A percentile compares a stretch with the other conserved stretches of the same genome.
Conservation (phyloP, 805 yeast genomes). For the Wickerhamomyces silvicola region DNA sequence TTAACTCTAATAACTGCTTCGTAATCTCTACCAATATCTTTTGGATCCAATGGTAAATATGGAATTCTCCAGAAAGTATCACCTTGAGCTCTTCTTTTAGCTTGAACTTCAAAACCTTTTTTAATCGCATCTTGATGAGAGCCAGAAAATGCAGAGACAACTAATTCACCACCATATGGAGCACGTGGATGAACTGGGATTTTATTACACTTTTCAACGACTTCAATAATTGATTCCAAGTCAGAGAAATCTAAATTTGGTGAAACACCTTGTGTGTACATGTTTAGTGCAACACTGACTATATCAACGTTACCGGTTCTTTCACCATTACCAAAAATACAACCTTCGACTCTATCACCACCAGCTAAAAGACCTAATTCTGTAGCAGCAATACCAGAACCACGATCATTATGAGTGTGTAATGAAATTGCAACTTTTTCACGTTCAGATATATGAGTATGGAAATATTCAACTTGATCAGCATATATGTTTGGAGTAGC, state of each 20-base stretch:
- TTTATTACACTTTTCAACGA: constrained; percentile 72
- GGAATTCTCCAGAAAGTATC: constrained; percentile 61
- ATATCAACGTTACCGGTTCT: constrained; percentile 81
- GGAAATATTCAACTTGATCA: constrained; percentile 73
- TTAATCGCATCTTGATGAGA: constrained; percentile 68
- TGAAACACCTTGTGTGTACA: constrained; percentile 72
- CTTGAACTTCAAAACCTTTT: constrained; percentile 55
- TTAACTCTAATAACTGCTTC: constrained; percentile 81
- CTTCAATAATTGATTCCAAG: constrained; percentile 56
- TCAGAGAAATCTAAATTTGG: constrained; percentile 71
- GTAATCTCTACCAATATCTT: constrained; percentile 73
- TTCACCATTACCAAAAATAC: constrained; percentile 80
- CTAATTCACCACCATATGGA: constrained; percentile 75
- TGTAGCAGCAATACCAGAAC: constrained; percentile 79
- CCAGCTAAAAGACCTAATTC: constrained; percentile 77
- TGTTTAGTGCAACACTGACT: constrained; percentile 66
- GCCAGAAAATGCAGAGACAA: constrained; percentile 74
- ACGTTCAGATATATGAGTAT: constrained; percentile 60
- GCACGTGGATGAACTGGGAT: constrained; percentile 70
- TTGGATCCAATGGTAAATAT: constrained; percentile 74
- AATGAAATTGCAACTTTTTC: constrained; percentile 65
- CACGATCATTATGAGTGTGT: constrained; percentile 77
- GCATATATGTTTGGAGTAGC: constrained; percentile 73
- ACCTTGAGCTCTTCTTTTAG: constrained; percentile 41
- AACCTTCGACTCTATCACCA: constrained; percentile 80